phyloP scores from a whole-genome alignment of 108 stramenopile genomes.

The Stephanodiscus minutulus region DNA sequence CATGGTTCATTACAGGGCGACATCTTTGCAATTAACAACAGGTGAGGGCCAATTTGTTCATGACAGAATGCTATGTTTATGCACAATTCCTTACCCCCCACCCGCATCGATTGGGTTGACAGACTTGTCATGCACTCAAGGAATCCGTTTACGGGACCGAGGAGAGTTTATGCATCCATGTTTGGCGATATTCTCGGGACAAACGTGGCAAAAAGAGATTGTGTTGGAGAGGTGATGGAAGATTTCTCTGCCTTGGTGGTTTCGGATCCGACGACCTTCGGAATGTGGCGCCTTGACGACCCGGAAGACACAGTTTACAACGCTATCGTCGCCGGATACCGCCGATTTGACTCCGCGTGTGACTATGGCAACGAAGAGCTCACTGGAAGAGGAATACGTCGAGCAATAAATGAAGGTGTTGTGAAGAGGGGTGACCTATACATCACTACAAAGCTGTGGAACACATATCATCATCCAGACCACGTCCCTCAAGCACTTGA shows the following conservation, averaged over 20 bases:
- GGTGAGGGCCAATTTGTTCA: not conserved
- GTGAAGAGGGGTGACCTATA: constrained; percentile 82
- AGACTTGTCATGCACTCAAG: constrained; percentile 82
- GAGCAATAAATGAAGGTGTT: constrained; percentile 77
- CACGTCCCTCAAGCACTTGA: constrained; percentile 82
- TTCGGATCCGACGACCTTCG: constrained; percentile 71
- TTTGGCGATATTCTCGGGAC: constrained; percentile 46
- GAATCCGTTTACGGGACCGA: constrained; percentile 62
- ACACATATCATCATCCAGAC: constrained; percentile 89
- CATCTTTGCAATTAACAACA: constrained; percentile 74
- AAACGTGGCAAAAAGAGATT: constrained; percentile 25
- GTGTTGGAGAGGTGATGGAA: constrained; percentile 32
- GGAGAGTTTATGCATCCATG: constrained; percentile 63
- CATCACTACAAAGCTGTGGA: constrained; percentile 93
- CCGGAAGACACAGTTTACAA: constrained; percentile 68
- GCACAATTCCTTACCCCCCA: not conserved
- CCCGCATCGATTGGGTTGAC: not conserved
- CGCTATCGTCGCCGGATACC: constrained; percentile 82
- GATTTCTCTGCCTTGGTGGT: constrained; percentile 47
- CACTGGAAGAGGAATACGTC: constrained; percentile 85
- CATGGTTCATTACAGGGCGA: constrained; percentile 44
- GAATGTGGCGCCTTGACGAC: constrained; percentile 84
- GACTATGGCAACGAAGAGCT: constrained; percentile 95
- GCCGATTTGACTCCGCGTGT: constrained; percentile 93
- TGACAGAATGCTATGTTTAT: not conserved